Evolutionary conservation across 2,329 filamentous ascomycete species (phyloP), one percentile per base, ranked within the genome.

Genomic region (Biscogniauxia sp.): DNA sequence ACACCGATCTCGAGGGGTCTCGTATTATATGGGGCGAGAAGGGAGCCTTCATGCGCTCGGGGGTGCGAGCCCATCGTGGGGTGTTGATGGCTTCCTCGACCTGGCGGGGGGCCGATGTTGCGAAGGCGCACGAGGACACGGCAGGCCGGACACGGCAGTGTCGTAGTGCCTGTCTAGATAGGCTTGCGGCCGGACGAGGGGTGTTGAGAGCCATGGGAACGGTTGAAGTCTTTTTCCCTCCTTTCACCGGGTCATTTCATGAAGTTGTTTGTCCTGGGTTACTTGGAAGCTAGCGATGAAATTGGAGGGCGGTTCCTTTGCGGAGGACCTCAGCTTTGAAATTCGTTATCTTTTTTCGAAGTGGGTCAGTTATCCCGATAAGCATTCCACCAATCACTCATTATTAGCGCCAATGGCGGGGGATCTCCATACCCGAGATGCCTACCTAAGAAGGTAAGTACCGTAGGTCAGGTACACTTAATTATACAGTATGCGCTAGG

Each of bases 11-110:
- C 63, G 69, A 74, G 57, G 79, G 84, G 70, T 81, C 79, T 76
- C 78, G 86, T 72, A 79, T 82, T 66, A 78, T 82, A 77, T 79
- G 86, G 73, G 82, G 84, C 67, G 77, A 88, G 79, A 91, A 84
- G 0, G 87, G 85, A 3, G 88, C 88, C 77, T 88, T 91, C 82
- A 91, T 89, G 60, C 78, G 79, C 64, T 83, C 78, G 9, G 90
- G 90, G 7, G 90, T 93, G 70, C 87, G 82, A 11, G 84, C 81
- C 90, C 90, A 93, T 78, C 89, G 82, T 55, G 89, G 88, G n/a
- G 51, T 41, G 1, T 66, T 56, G 20, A 59, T 52, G 19, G 61
- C n/a, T 26, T 66, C 51, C 45, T 68, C 59, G 26, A 53, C 54
- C 7, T 54, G 41, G 55, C 64, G 63, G 26, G 61, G 19, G 17